These are phyloP conservation scores for Podospora pseudocomata DNA, from an alignment of 495 filamentous ascomycete genomes.

Conservation along the genomic window DNA sequence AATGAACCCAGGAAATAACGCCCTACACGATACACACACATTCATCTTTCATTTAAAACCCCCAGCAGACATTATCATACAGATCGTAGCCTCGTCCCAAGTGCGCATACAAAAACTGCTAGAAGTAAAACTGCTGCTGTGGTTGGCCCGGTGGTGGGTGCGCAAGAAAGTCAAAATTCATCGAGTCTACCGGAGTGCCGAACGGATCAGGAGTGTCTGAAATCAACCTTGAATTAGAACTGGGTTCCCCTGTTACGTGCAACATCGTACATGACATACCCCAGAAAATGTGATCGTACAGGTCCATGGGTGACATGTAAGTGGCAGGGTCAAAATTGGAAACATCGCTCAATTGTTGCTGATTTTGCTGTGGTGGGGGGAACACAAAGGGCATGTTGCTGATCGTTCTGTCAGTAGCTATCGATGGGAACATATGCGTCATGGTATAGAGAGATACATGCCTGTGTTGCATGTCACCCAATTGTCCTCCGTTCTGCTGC, in stretches of 20 bases:
- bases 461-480: slow-evolving; percentile 36
- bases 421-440: background rate
- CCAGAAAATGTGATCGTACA: slow-evolving; percentile 59
- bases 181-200: slow-evolving; percentile 44
- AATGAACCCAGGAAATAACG: no score
- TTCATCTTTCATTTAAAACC: no score
- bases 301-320: slow-evolving; percentile 54
- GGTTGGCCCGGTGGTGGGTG: slow-evolving; percentile 48
- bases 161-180: slow-evolving; percentile 52
- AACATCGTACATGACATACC: slow-evolving; percentile 36
- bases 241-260: no score
- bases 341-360: slow-evolving; percentile 35
- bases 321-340: slow-evolving; percentile 40
- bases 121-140: slow-evolving; percentile 50
- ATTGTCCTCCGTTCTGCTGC: slow-evolving; percentile 44
- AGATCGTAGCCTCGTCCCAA: background rate
- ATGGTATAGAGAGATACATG: slow-evolving; percentile 15
- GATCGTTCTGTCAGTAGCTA: background rate
- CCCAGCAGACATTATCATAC: background rate
- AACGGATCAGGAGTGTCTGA: slow-evolving; percentile 49
- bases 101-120: background rate
- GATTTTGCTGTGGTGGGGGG: slow-evolving; percentile 23
- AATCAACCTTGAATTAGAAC: background rate
- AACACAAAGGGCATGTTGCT: slow-evolving; percentile 20
- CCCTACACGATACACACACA: no score